Base-by-base conservation (phyloP, 345 rosid genomes). In the Turnera subulata region DNA sequence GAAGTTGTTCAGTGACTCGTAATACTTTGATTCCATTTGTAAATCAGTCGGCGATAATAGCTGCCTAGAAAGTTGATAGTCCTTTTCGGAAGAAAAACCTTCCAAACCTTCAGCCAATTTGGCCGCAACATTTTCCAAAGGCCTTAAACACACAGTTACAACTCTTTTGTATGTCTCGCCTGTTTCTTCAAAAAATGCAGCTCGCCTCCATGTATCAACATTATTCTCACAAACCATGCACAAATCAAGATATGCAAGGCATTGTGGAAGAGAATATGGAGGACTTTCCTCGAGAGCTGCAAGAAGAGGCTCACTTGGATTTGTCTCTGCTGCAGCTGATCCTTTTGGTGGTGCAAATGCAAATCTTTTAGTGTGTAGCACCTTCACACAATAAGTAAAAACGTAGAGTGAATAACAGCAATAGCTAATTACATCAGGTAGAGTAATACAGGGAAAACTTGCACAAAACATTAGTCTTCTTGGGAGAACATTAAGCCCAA, bases 291-390 rank as follows among this genome's bases (percentile, higher is more conserved):
- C 97, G 66, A 89, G 70, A 44, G 94, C 88, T 59, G 80, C 85
- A 64, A 93, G 89, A 56, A 93, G 92, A 59, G 91, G 97, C 64
- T 85, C 92, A 13, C 90, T 89, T 43, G 97, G 99, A 73, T 93
- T 93, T 48, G 90, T 84, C 81, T 93, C 97, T 53, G 97, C 97
- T 50, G 99, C 99, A 19, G 96, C 97, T 11, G 99, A 89, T 74
- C 99, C 97, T 81, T 84, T 89, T 48, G 92, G 94, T 32, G 90
- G 97, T 46, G 96, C 94, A 71, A 83, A 89, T 42, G 71, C 47
- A 40, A 73, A 85, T 63, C 94, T 77, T 69, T 87, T 89, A 16
- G 99, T 87, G 69, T 76, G 80, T 47, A 89, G 72, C 60, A 86
- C 96, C 96, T 87, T 64, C 10, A 81, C 39, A 51, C 15, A 6